phyloP scores from a whole-genome alignment of 2,329 filamentous ascomycete species.

The Colletotrichum karsti region DNA sequence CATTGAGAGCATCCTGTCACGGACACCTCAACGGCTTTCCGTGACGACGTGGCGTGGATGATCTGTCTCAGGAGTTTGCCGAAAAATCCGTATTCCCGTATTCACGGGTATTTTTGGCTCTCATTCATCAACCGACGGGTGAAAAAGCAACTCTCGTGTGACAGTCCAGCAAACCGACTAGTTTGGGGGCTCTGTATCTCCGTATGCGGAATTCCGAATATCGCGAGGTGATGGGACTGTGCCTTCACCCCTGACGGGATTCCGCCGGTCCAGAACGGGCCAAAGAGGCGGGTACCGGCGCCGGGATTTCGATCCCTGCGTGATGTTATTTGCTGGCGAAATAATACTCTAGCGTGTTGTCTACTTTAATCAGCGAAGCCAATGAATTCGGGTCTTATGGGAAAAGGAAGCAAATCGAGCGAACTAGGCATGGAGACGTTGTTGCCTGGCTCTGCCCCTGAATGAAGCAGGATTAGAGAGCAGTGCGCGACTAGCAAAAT shows the following conservation, averaged over 20 bases:
- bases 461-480: background rate
- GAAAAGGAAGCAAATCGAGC: background rate
- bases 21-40: background rate
- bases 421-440: background rate
- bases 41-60: constrained; percentile 20
- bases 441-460: background rate
- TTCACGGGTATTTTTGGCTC: background rate
- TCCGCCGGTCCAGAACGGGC: constrained; percentile 17
- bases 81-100: background rate
- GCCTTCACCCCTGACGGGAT: constrained; percentile 6
- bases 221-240: background rate
- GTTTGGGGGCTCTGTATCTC: background rate
- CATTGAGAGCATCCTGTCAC: background rate
- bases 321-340: background rate
- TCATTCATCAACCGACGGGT: background rate
- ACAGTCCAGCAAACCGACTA: background rate
- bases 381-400: background rate
- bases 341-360: background rate
- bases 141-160: background rate
- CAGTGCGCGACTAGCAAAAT: too few species aligned
- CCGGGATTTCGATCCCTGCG: constrained; percentile 1
- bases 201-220: background rate
- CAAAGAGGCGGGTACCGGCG: background rate
- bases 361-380: background rate
- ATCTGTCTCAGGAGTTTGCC: constrained; percentile 13